Conservation (phyloP, 345 rosid genomes). For the Lagerstroemia speciosa region DNA sequence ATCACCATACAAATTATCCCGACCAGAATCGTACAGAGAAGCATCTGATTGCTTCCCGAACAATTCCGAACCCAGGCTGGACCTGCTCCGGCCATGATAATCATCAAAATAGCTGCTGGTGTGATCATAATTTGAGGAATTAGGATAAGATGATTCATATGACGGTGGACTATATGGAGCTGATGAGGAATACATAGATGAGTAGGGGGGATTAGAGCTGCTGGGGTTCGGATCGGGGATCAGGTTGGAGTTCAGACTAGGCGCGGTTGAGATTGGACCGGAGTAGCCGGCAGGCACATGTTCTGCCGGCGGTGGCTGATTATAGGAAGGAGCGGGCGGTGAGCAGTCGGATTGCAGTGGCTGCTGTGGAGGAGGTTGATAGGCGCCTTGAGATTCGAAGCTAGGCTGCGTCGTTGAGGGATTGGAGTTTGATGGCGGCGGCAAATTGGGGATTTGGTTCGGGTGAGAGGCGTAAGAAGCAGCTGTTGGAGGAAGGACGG, state of each 20-base stretch:
- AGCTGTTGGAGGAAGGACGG: conserved; percentile 59
- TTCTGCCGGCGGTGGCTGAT: background rate
- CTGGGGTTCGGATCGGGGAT: conserved; percentile 16
- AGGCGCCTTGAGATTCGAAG: conserved; percentile 52
- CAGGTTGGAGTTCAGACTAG: conserved; percentile 18
- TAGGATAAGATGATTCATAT: conserved; percentile 38
- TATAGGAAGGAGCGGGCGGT: conserved; percentile 8
- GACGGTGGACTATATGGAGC: conserved; percentile 25
- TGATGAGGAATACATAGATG: conserved; percentile 39
- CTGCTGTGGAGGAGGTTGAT: conserved; percentile 40
- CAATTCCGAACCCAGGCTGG: conserved; percentile 50
- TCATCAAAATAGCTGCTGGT: conserved; percentile 31
- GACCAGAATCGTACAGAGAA: conserved; percentile 24
- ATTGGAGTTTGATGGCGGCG: conserved; percentile 21
- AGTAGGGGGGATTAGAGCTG: conserved; percentile 25
- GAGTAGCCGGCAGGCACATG: conserved; percentile 10
- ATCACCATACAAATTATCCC: conserved; percentile 61
- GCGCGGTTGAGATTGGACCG: conserved; percentile 4
- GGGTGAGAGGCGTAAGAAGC: conserved; percentile 46
- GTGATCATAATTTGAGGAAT: conserved; percentile 50
- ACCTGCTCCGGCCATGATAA: conserved; percentile 25
- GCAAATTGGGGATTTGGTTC: conserved; percentile 17
- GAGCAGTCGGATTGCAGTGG: conserved; percentile 38
- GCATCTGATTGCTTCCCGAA: conserved; percentile 57
- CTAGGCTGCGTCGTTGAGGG: conserved; percentile 35